Evolutionary conservation across 2,329 filamentous ascomycete species (phyloP).

Genomic region (Aspergillus arachidicola): DNA sequence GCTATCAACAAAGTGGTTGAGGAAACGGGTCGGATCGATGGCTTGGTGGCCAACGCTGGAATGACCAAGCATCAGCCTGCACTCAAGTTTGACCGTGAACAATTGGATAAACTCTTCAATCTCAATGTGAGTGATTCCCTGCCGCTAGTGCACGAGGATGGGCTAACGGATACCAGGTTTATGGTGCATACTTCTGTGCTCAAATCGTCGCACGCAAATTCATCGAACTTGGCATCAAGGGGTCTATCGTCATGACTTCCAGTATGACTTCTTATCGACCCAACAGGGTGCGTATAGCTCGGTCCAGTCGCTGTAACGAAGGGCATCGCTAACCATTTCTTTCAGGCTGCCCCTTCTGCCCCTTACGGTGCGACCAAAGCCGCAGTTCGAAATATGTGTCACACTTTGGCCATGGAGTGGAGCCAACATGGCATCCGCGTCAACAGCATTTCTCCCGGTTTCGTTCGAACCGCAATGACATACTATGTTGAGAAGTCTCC

Average conservation of each 20-base stretch:
- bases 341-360: conserved; percentile 52
- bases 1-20: conserved; percentile 46
- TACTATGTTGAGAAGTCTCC: conserved; percentile 56
- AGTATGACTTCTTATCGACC: conserved; percentile 54
- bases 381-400: conserved; percentile 37
- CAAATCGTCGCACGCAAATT: conserved; percentile 37
- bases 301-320: not conserved
- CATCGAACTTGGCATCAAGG: conserved; percentile 44
- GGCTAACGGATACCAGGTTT: conserved; percentile 18
- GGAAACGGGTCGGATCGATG: conserved; percentile 45
- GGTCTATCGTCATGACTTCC: conserved; percentile 49
- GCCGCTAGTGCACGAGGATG: not conserved
- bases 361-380: conserved; percentile 52
- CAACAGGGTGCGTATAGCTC: conserved; percentile 37
- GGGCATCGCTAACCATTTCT: not conserved
- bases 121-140: conserved; percentile 42
- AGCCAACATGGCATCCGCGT: conserved; percentile 42
- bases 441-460: conserved; percentile 52
- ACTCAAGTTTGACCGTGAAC: conserved; percentile 45
- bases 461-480: conserved; percentile 49
- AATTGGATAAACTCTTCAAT: conserved; percentile 46
- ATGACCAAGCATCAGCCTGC: conserved; percentile 51
- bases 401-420: conserved; percentile 52
- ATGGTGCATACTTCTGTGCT: conserved; percentile 35
- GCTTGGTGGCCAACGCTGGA: conserved; percentile 47